phyloP scores from a whole-genome alignment of 129 eudicot genomes.

The Erigeron canadensis region DNA sequence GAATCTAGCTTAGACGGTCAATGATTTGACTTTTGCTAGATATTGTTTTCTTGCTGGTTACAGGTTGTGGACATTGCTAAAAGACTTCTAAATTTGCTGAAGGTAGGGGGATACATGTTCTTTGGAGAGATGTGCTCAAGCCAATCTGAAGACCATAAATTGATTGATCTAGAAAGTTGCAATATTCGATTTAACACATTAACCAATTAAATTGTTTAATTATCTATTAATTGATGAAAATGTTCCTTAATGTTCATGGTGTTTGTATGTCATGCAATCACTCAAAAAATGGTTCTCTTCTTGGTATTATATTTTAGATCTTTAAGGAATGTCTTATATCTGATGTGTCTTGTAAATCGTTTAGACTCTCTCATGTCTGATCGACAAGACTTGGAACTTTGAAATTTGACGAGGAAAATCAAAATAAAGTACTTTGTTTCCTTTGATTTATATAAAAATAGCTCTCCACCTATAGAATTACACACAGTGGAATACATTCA shows the following conservation, averaged over 20 bases:
- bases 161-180: not conserved
- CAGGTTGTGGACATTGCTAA: constrained; percentile 69
- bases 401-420: constrained; percentile 77
- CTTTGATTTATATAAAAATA: too few relatives aligned
- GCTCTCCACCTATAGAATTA: not conserved
- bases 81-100: constrained; percentile 80
- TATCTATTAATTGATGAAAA: constrained; percentile 5
- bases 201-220: not conserved
- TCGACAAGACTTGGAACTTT: constrained; percentile 92
- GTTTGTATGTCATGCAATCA: not conserved
- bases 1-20: not conserved
- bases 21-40: not conserved
- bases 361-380: constrained; percentile 67
- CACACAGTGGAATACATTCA: not conserved
- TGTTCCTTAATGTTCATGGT: not conserved
- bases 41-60: constrained; percentile 13
- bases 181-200: not conserved
- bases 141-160: constrained; percentile 77
- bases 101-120: constrained; percentile 88
- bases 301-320: constrained; percentile 39
- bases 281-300: not conserved
- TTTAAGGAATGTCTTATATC: constrained; percentile 72
- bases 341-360: constrained; percentile 64
- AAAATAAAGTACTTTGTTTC: constrained; percentile 90
- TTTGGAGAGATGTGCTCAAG: constrained; percentile 94